Evolutionary conservation across 306 rosid genomes (phyloP).

Genomic region (Prunus persica): Prunus_persica_NCBIv2 NC_034016.1:17226501-17227000

Average conservation of each 20-base stretch:
- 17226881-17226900: conserved; percentile 83
- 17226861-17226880: conserved; percentile 97
- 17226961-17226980: neutral
- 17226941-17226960: neutral
- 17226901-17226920: conserved; percentile 2
- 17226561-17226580: conserved; percentile 20
- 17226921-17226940: neutral
- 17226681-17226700: conserved; percentile 95
- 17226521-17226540: neutral
- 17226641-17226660: conserved; percentile 97
- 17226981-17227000: neutral
- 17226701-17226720: conserved; percentile 90
- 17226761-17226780: neutral
- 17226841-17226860: conserved; percentile 99
- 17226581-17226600: conserved; percentile 83
- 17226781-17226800: conserved; percentile 18
- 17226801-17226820: conserved; percentile 83
- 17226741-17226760: conserved; percentile 6
- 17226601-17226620: conserved; percentile 96
- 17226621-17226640: conserved; percentile 90
- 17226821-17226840: conserved; percentile 96
- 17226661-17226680: conserved; percentile 99
- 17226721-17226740: neutral
- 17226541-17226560: neutral
- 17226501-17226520: neutral